phyloP scores from a whole-genome alignment of 2,329 filamentous ascomycete species.

The Phaeophleospora eucalypticola region DNA sequence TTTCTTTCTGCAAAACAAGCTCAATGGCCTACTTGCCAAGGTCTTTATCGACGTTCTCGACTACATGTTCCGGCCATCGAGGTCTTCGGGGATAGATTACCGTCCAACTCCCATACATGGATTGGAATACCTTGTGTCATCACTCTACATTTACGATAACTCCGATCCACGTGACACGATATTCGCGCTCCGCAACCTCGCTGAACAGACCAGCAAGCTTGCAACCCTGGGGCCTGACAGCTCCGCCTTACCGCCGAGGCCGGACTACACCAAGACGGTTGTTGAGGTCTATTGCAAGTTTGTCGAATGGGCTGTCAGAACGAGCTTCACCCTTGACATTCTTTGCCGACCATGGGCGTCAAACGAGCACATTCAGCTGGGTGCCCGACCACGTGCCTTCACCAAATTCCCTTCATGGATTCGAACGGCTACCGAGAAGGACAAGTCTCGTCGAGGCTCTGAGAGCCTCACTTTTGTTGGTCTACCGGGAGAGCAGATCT shows the following conservation, averaged over 20 bases:
- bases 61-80: neutral
- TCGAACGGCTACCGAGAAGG: conserved; percentile 1
- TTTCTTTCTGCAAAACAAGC: neutral
- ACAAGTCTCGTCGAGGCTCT: neutral
- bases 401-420: conserved; percentile 7
- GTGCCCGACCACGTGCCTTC: neutral
- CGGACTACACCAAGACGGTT: conserved; percentile 8
- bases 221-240: neutral
- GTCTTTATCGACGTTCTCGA: neutral
- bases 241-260: neutral
- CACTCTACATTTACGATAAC: neutral
- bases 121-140: conserved; percentile 11
- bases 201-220: neutral
- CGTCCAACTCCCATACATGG: neutral
- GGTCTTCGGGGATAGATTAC: neutral
- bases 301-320: conserved; percentile 12
- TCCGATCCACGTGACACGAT: conserved; percentile 6
- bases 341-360: conserved; percentile 26
- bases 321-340: conserved; percentile 21
- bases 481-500: conserved; percentile 3
- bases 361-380: conserved; percentile 1
- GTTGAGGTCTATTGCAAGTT: conserved; percentile 21
- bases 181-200: neutral
- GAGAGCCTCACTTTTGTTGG: conserved; percentile 9
- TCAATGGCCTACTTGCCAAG: neutral